phyloP scores from a whole-genome alignment of 139 green algal genomes.

The Pycnococcus provasolii region DNA sequence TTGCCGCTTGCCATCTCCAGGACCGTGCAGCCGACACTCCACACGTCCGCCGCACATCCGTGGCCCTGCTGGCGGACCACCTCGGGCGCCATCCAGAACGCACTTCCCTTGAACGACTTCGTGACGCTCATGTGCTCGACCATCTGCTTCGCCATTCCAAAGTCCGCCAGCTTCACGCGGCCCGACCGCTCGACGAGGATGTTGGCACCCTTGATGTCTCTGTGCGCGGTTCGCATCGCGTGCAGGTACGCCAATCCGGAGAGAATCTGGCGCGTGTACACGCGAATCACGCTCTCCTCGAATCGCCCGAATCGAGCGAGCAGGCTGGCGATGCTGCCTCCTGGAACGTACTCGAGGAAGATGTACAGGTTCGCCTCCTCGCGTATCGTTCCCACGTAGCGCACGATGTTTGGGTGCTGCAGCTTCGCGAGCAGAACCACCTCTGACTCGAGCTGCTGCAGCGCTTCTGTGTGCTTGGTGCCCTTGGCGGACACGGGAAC shows the following conservation, averaged over 20 bases:
- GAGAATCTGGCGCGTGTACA: constrained; percentile 59
- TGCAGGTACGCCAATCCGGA: constrained; percentile 40
- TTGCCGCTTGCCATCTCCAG: constrained; percentile 41
- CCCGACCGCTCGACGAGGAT: constrained; percentile 49
- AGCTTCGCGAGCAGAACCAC: constrained; percentile 31
- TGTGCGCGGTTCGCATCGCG: constrained; percentile 27
- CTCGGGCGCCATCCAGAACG: constrained; percentile 35
- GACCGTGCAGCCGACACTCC: constrained; percentile 39
- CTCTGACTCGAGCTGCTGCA: constrained; percentile 51
- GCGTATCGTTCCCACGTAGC: constrained; percentile 32
- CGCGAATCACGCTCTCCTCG: constrained; percentile 40
- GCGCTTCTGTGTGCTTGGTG: constrained; percentile 28
- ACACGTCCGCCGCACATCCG: constrained; percentile 31
- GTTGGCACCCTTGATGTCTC: constrained; percentile 42
- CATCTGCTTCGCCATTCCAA: constrained; percentile 46
- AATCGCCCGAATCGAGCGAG: constrained; percentile 33
- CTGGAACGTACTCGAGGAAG: constrained; percentile 41
- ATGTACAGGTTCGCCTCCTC: constrained; percentile 36
- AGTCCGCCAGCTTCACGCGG: constrained; percentile 45
- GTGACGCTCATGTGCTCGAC: constrained; percentile 33
- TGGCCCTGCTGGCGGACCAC: constrained; percentile 24
- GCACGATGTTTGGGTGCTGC: constrained; percentile 37
- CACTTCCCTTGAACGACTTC: constrained; percentile 28
- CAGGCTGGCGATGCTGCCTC: constrained; percentile 33
- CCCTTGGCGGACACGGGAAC: constrained; percentile 23